Evolutionary conservation across 2,329 filamentous ascomycete genomes (phyloP).

Genomic region (Acrodontium crateriforme): DNA sequence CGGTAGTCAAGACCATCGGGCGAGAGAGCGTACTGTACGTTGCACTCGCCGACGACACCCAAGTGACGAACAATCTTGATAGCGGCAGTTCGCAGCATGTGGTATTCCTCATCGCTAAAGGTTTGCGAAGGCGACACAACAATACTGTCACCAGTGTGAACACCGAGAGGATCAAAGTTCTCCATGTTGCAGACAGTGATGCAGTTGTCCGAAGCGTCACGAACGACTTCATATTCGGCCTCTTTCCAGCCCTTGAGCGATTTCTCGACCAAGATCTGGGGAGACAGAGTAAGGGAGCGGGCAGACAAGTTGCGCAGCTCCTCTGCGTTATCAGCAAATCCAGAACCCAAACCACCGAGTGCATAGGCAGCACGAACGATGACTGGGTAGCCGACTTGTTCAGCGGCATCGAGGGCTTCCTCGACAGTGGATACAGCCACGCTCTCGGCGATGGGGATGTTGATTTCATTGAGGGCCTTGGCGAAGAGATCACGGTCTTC

Average conservation of each 20-base stretch:
- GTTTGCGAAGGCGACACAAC: conserved; percentile 96
- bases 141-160: conserved; percentile 97
- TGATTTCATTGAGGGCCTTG: conserved; percentile 88
- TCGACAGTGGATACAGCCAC: conserved; percentile 86
- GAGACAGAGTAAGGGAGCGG: conserved; percentile 79
- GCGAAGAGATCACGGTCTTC: conserved; percentile 95
- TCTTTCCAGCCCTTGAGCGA: conserved; percentile 99
- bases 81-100: conserved; percentile 94
- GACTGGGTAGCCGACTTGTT: conserved; percentile 84
- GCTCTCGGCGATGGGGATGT: conserved; percentile 94
- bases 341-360: conserved; percentile 87
- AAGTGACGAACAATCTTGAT: conserved; percentile 98
- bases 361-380: conserved; percentile 96
- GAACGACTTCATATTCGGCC: conserved; percentile 95
- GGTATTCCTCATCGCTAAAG: conserved; percentile 94
- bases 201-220: conserved; percentile 95
- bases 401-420: conserved; percentile 77
- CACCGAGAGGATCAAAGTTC: conserved; percentile 95
- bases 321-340: conserved; percentile 86
- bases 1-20: conserved; percentile 95
- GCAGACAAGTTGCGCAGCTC: conserved; percentile 90
- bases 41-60: conserved; percentile 95
- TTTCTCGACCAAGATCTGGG: conserved; percentile 96
- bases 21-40: conserved; percentile 94
- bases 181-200: conserved; percentile 99